A percentile compares a stretch with the other conserved stretches of the same genome.
Conservation (phyloP, 257 asterid genomes). For the Nicotiana tomentosiformis region DNA sequence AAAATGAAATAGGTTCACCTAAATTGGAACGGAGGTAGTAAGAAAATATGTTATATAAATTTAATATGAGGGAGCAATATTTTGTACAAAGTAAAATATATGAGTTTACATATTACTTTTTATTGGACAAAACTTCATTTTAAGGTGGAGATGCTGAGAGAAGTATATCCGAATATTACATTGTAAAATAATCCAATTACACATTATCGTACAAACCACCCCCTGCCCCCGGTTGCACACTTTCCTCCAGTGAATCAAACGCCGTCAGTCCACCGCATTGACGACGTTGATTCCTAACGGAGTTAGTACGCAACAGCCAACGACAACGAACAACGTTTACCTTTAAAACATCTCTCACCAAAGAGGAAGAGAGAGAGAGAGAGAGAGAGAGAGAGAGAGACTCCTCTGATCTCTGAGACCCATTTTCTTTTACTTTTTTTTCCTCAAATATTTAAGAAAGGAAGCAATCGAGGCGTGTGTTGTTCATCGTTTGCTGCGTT, state of each 20-base stretch:
- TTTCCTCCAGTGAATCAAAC: slow-evolving; percentile 11
- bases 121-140: no score
- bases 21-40: no score
- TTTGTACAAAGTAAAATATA: no score
- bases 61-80: no score
- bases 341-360: not conserved
- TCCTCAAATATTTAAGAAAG: not conserved
- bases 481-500: not conserved
- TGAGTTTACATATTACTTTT: no score
- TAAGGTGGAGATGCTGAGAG: no score
- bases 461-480: slow-evolving; percentile 21
- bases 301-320: not conserved
- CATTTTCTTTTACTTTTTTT: not conserved
- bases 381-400: slow-evolving; percentile 18
- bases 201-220: no score
- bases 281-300: not conserved
- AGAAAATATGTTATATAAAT: no score
- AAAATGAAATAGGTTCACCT: no score
- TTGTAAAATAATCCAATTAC: no score
- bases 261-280: slow-evolving; percentile 41
- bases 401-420: slow-evolving; percentile 17
- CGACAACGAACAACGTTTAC: not conserved
- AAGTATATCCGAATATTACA: no score
- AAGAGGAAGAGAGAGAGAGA: slow-evolving; percentile 26
- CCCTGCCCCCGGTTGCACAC: not conserved